phyloP scores from a whole-genome alignment of 306 rosid genomes.

The Vigna nakashimae region DNA sequence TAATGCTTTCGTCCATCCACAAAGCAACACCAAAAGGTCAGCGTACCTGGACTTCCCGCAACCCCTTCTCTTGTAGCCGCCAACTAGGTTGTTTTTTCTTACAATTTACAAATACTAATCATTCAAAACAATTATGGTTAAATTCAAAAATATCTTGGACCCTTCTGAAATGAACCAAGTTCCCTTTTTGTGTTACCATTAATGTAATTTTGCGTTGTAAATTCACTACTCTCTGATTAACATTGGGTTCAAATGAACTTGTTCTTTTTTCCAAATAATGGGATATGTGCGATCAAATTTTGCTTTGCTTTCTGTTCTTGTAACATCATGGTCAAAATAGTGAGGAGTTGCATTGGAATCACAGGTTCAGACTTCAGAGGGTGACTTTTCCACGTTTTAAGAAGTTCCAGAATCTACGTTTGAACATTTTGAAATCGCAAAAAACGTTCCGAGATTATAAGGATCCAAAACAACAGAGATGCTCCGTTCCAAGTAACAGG shows the following conservation, averaged over 20 bases:
- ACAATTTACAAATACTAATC: not conserved
- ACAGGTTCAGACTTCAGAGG: not conserved
- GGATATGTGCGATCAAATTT: not conserved
- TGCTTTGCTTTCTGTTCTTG: not conserved
- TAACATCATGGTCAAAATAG: not conserved
- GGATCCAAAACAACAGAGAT: not conserved
- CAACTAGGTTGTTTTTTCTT: not conserved
- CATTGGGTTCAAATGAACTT: too few relatives aligned
- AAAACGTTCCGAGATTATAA: not conserved
- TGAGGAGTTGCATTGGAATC: too few relatives aligned
- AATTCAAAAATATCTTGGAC: not conserved
- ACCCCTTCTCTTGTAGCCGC: not conserved
- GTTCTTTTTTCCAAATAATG: too few relatives aligned
- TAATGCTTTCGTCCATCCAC: not conserved
- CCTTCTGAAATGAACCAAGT: not conserved
- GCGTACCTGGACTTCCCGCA: conserved; percentile 6
- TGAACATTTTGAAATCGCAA: not conserved
- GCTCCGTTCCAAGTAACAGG: not conserved
- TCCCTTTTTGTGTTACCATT: not conserved
- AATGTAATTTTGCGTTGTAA: too few relatives aligned
- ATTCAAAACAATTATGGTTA: not conserved
- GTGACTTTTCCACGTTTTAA: not conserved
- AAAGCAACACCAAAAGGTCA: conserved; percentile 27
- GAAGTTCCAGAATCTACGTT: not conserved
- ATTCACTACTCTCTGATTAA: too few relatives aligned